phyloP scores from a whole-genome alignment of 257 asterid genomes.

The Forsythia suspensa region DNA sequence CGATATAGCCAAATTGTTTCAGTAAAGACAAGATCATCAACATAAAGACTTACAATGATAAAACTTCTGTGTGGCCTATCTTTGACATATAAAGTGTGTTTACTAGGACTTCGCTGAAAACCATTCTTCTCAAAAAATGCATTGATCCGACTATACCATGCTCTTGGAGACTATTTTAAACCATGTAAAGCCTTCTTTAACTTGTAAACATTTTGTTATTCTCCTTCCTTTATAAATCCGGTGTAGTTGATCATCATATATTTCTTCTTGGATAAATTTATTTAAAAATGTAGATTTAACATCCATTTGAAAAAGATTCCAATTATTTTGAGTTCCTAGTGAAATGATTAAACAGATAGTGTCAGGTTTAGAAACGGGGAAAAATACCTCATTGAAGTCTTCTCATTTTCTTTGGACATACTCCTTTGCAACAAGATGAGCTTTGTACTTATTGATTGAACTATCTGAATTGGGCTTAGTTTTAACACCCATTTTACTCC shows the following conservation, averaged over 20 bases:
- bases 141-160: slow-evolving; percentile 6
- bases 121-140: not conserved
- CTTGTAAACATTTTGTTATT: not conserved
- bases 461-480: not conserved
- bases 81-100: not conserved
- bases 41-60: not conserved
- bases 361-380: not conserved
- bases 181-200: not conserved
- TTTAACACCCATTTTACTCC: not conserved
- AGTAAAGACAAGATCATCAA: not conserved
- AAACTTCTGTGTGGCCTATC: not conserved
- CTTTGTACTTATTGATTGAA: not conserved
- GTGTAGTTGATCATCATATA: not conserved
- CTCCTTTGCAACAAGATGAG: not conserved
- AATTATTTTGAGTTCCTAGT: not conserved
- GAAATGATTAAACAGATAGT: not conserved
- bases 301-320: not conserved
- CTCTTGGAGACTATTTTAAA: not conserved
- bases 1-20: not conserved
- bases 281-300: no score
- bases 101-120: not conserved
- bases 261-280: not conserved
- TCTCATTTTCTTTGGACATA: not conserved
- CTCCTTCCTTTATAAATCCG: not conserved
- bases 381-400: no score